Percentiles rank a stretch among this genome's conserved stretches.
These are phyloP conservation scores for Juncus effusus DNA, from an alignment of 176 grass and related monocot genomes.

Conservation along the genomic window DNA sequence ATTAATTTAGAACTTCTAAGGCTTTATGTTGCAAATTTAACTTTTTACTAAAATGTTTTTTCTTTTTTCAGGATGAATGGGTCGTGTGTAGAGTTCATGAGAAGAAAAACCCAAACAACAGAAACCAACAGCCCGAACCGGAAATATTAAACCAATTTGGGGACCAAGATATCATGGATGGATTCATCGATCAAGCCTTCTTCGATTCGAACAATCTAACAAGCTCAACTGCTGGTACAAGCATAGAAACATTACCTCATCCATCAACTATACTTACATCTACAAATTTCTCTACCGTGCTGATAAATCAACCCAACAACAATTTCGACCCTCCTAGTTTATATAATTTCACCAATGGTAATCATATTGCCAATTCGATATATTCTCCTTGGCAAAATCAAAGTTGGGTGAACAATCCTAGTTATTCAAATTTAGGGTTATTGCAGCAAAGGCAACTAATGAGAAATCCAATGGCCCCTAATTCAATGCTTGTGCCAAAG, in stretches of 20 bases:
- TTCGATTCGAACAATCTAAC: constrained; percentile 20
- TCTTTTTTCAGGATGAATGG: constrained; percentile 44
- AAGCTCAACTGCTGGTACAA: neutral
- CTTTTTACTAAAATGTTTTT: too few species aligned
- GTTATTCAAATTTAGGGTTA: constrained; percentile 16
- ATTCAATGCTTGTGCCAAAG: neutral
- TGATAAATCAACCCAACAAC: constrained; percentile 11
- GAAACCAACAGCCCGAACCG: constrained; percentile 23
- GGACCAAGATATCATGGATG: constrained; percentile 31
- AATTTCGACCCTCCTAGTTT: neutral
- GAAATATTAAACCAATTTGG: constrained; percentile 35
- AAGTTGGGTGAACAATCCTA: neutral
- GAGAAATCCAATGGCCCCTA: neutral
- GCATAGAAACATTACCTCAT: neutral
- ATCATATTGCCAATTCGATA: neutral
- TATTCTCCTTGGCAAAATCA: neutral
- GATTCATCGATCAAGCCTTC: constrained; percentile 23
- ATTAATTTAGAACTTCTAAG: too few species aligned
- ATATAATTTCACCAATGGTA: constrained; percentile 8
- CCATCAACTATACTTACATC: constrained; percentile 4
- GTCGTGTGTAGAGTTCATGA: constrained; percentile 55
- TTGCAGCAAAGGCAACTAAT: neutral
- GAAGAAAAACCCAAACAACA: constrained; percentile 31
- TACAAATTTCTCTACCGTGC: constrained; percentile 12
- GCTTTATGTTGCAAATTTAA: too few species aligned